These are phyloP conservation scores for Hypoxylon sp. DNA, from an alignment of 2,329 filamentous ascomycete species.

Conservation along the genomic window DNA sequence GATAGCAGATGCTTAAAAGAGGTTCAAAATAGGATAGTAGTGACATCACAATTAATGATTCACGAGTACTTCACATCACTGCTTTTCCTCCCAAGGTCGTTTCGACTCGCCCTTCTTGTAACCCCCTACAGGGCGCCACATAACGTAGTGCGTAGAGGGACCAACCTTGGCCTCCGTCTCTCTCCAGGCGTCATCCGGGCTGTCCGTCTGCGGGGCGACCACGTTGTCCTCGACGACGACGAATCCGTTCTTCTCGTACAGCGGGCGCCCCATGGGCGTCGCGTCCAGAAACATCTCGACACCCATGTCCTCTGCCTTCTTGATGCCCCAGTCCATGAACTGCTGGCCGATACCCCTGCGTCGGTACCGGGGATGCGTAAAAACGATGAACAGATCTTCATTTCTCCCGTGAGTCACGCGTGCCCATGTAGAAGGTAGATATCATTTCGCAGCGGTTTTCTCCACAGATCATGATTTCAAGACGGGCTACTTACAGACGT, in stretches of 20 bases:
- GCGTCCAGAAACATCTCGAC: slow-evolving; percentile 35
- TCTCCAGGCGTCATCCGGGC: slow-evolving; percentile 35
- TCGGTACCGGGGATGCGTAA: slow-evolving; percentile 33
- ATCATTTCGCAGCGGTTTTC: background rate
- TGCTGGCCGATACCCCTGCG: slow-evolving; percentile 30
- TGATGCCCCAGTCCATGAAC: slow-evolving; percentile 37
- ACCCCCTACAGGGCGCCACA: slow-evolving; percentile 20
- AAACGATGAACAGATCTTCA: slow-evolving; percentile 36
- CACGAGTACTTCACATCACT: no score
- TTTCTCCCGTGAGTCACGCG: background rate
- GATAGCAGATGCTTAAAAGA: slow-evolving; percentile 10
- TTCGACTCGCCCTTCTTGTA: slow-evolving; percentile 18
- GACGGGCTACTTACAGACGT: slow-evolving; percentile 27
- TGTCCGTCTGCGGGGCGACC: slow-evolving; percentile 26
- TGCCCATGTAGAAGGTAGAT: no score
- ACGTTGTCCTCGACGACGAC: slow-evolving; percentile 31
- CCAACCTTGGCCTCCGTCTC: slow-evolving; percentile 50
- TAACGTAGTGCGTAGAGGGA: slow-evolving; percentile 36
- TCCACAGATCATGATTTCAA: no score
- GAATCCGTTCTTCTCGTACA: slow-evolving; percentile 34
- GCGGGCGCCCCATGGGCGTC: slow-evolving; percentile 24
- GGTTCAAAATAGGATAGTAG: background rate
- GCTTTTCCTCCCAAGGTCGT: slow-evolving; percentile 8
- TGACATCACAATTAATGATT: no score
- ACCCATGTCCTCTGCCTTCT: slow-evolving; percentile 33